Percentiles rank a stretch among this genome's conserved stretches.
Evolutionary conservation across 2,329 filamentous ascomycete genomes (phyloP).

Genomic region (Hirsutella thompsonii): DNA sequence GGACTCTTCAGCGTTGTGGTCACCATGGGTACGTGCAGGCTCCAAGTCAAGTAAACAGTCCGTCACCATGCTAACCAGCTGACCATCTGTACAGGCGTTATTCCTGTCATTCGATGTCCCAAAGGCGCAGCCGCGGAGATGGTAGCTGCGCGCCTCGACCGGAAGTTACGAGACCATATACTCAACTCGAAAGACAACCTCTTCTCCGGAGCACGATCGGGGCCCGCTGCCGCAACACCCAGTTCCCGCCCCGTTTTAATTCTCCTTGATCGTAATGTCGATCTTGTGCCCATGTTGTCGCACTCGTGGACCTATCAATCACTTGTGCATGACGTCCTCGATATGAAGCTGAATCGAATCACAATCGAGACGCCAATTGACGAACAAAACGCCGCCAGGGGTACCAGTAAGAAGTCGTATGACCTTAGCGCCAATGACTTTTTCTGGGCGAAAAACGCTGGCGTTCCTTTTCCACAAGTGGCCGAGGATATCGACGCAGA

Average conservation of each 20-base stretch:
- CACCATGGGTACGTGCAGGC: conserved; percentile 65
- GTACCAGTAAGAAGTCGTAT: conserved; percentile 75
- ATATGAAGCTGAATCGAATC: conserved; percentile 70
- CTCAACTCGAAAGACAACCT: conserved; percentile 97
- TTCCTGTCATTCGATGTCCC: conserved; percentile 90
- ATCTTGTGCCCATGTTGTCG: conserved; percentile 95
- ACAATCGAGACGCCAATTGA: conserved; percentile 78
- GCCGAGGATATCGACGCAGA: conserved; percentile 94
- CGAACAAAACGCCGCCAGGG: conserved; percentile 60
- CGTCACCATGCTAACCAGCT: background rate
- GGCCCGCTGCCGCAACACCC: conserved; percentile 42
- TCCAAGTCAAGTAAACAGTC: background rate
- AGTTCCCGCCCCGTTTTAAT: conserved; percentile 78
- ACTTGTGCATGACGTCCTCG: conserved; percentile 54
- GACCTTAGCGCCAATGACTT: conserved; percentile 85
- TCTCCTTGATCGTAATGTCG: conserved; percentile 88
- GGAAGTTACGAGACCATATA: conserved; percentile 91
- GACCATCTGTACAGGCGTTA: conserved; percentile 48
- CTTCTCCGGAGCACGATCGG: conserved; percentile 59
- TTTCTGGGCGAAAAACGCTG: conserved; percentile 91
- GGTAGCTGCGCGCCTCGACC: conserved; percentile 85
- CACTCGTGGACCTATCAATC: conserved; percentile 80
- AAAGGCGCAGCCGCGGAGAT: conserved; percentile 88
- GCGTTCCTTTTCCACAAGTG: conserved; percentile 84
- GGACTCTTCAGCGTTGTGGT: conserved; percentile 96